phyloP scores from a whole-genome alignment of 352 stramenopile species.

The Saprolegnia parasitica region DNA sequence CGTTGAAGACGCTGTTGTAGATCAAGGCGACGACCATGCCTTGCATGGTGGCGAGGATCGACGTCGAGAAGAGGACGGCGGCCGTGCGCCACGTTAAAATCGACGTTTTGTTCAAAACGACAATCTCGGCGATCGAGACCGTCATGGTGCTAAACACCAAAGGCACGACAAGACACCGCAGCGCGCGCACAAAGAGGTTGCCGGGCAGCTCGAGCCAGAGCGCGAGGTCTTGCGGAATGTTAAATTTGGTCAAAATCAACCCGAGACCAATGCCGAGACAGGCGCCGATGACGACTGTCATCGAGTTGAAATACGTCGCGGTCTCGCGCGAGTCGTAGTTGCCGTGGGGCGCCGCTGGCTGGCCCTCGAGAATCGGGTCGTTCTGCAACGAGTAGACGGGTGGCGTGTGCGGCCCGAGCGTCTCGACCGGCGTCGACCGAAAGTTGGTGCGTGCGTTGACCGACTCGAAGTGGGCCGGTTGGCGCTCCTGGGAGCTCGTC shows the following conservation, averaged over 20 bases:
- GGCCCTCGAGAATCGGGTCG: too few relatives aligned
- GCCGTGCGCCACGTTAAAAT: constrained; percentile 3
- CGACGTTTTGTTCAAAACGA: constrained; percentile 20
- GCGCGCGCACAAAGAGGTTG: constrained; percentile 40
- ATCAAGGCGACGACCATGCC: constrained; percentile 51
- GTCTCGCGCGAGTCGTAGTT: too few relatives aligned
- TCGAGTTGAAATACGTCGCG: too few relatives aligned
- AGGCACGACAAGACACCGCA: constrained; percentile 46
- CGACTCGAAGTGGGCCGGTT: too few relatives aligned
- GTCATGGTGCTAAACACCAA: constrained; percentile 42
- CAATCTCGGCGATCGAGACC: constrained; percentile 37
- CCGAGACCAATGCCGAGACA: constrained; percentile 36
- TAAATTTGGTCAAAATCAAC: constrained; percentile 31
- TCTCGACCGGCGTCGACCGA: too few relatives aligned
- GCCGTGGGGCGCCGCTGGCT: too few relatives aligned
- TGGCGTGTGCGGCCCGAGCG: too few relatives aligned
- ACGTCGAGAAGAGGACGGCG: constrained; percentile 30
- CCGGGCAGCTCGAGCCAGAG: constrained; percentile 39
- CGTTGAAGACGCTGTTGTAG: constrained; percentile 37
- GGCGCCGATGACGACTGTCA: constrained; percentile 29
- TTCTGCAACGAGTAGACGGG: too few relatives aligned
- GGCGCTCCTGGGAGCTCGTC: too few relatives aligned
- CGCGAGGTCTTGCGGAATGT: constrained; percentile 27
- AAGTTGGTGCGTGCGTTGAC: too few relatives aligned
- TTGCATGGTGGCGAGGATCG: constrained; percentile 43